Conservation (phyloP, 2,329 filamentous ascomycete species). For the Ophiostoma populinum region DNA sequence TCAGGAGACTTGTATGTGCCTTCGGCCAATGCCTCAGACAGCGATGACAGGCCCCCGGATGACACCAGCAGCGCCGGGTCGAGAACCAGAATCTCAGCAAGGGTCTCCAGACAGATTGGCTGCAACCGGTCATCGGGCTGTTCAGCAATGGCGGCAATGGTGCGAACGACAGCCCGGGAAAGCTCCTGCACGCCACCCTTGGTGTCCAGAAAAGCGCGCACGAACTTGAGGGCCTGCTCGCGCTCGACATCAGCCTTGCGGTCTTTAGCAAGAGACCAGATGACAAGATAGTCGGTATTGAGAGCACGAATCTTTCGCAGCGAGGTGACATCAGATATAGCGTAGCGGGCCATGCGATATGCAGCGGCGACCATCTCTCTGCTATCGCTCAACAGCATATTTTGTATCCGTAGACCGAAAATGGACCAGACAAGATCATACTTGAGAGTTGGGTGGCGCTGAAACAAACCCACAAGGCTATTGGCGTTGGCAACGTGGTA, state of each 20-base stretch:
- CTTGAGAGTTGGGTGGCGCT: slow-evolving; percentile 78
- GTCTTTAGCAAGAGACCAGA: slow-evolving; percentile 85
- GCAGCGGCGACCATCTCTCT: slow-evolving; percentile 90
- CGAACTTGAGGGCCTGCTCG: slow-evolving; percentile 92
- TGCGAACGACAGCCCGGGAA: slow-evolving; percentile 70
- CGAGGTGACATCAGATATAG: slow-evolving; percentile 81
- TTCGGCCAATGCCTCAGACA: slow-evolving; percentile 86
- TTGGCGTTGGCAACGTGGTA: slow-evolving; percentile 93
- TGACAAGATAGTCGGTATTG: slow-evolving; percentile 84
- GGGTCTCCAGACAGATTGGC: slow-evolving; percentile 80
- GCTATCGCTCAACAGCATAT: slow-evolving; percentile 89
- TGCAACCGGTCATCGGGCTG: slow-evolving; percentile 70
- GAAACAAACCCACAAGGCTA: slow-evolving; percentile 88
- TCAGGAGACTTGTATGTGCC: slow-evolving; percentile 87
- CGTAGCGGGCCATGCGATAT: slow-evolving; percentile 84
- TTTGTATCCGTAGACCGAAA: slow-evolving; percentile 84
- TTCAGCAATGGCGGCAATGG: slow-evolving; percentile 79
- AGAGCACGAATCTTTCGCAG: slow-evolving; percentile 73
- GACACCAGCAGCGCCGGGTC: slow-evolving; percentile 68
- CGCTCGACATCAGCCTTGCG: slow-evolving; percentile 93
- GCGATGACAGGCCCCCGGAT: slow-evolving; percentile 65
- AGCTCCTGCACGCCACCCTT: slow-evolving; percentile 83
- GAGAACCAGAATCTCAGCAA: slow-evolving; percentile 79
- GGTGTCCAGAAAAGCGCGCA: slow-evolving; percentile 86
- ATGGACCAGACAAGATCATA: slow-evolving; percentile 94